phyloP scores from a whole-genome alignment of 306 rosid genomes.

The Medicago arabica region DNA sequence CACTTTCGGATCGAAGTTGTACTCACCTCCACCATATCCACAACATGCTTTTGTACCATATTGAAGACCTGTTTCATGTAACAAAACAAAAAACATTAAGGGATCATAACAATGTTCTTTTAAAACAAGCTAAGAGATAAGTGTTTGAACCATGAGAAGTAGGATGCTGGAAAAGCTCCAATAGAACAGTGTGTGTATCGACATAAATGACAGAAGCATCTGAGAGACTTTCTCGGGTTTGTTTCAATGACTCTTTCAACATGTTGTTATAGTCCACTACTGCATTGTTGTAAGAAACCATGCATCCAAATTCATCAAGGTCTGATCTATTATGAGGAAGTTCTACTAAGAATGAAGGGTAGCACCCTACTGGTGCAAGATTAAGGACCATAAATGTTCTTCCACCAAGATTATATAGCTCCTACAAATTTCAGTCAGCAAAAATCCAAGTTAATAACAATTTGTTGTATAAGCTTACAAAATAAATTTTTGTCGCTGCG shows the following conservation, averaged over 20 bases:
- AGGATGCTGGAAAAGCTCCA: slow-evolving; percentile 68
- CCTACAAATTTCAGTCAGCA: slow-evolving; percentile 53
- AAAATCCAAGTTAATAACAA: slow-evolving; percentile 8
- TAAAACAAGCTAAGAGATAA: not conserved
- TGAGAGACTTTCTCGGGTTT: slow-evolving; percentile 55
- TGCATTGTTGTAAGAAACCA: slow-evolving; percentile 70
- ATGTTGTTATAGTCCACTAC: slow-evolving; percentile 69
- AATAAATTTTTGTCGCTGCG: not conserved
- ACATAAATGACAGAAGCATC: slow-evolving; percentile 71
- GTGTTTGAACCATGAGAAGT: slow-evolving; percentile 64
- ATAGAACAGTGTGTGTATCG: slow-evolving; percentile 59
- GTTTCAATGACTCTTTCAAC: slow-evolving; percentile 57
- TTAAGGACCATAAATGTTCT: slow-evolving; percentile 74
- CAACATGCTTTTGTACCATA: slow-evolving; percentile 87
- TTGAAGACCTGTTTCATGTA: slow-evolving; percentile 55
- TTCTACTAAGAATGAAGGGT: slow-evolving; percentile 67
- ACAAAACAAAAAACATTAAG: not conserved
- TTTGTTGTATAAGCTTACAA: not conserved
- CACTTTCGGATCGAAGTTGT: slow-evolving; percentile 66
- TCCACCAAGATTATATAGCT: slow-evolving; percentile 76
- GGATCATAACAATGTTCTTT: not conserved
- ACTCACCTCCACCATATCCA: slow-evolving; percentile 79
- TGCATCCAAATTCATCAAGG: slow-evolving; percentile 75
- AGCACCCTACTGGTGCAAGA: slow-evolving; percentile 91
- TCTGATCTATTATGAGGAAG: slow-evolving; percentile 68